Base-by-base conservation (phyloP, 2,329 filamentous ascomycete species). In the Colletotrichum magnum region DNA sequence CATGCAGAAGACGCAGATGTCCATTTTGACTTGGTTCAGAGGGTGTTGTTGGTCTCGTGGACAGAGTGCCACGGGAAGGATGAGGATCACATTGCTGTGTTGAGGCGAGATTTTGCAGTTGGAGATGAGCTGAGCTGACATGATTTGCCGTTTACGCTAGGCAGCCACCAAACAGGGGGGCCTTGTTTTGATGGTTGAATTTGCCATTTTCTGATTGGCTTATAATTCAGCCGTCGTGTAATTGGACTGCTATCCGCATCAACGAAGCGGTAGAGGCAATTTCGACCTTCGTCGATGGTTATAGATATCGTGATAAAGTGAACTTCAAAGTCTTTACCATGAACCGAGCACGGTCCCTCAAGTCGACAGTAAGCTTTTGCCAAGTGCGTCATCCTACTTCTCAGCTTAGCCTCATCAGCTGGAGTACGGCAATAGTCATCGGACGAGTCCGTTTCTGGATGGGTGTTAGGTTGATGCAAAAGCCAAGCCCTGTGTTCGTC, bases 1-100 rank as follows among this genome's bases (percentile, higher is more conserved):
- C 13, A 15, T 26, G 41, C 65, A 68, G 1, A 64, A 68, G 3
- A 36, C 10, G 36, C 65, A 68, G 2, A 54, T 26, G 6, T 16
- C 39, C 60, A 51, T 56, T 15, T 43, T 6, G 41, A 16, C 41
- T n/a, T 5, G 41, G 4, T 4, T n/a, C 36, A n/a, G 3, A n/a
- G 2, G 13, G 13, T 43, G 32, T 10, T 36, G 9, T 43, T 43
- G 41, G 41, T 43, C 13, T 1, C 41, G 41, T 43, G 5, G 28
- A 32, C 9, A 7, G 9, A 32, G 28, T 32, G 21, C 28, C 32
- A 12, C 32, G 32, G 7, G 32, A 36, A 36, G 7, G 32, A 2
- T 24, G 21, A 4, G 21, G 21, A 24, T 24, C 21, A 24, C 21
- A 24, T 24, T 24, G 21, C 21, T 24, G 21, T 24, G 32, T 36